Conservation (phyloP, 2,329 filamentous ascomycete species). For the Aspergillus jensenii region DNA sequence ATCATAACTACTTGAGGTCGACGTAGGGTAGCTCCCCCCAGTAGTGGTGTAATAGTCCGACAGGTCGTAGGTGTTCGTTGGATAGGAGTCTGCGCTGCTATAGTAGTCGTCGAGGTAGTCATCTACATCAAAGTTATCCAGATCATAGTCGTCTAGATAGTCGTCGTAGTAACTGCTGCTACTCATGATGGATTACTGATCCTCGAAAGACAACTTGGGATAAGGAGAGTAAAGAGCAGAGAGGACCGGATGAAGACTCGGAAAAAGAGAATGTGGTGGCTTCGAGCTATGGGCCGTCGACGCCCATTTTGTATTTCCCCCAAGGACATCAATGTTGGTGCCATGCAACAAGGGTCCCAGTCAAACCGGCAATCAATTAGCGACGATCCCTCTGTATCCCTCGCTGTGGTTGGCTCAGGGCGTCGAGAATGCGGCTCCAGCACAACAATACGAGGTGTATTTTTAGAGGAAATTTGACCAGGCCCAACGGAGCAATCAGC, state of each 20-base stretch:
- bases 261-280: not conserved
- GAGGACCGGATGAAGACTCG: not conserved
- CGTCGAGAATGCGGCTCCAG: constrained; percentile 1
- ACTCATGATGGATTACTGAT: not conserved
- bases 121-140: not conserved
- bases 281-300: not conserved
- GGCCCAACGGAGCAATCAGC: not conserved
- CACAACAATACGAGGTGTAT: constrained; percentile 8
- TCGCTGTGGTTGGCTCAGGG: constrained; percentile 1
- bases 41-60: not conserved
- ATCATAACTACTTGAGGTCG: not conserved
- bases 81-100: too few species aligned
- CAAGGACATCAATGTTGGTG: not conserved
- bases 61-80: not conserved
- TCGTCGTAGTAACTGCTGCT: not conserved
- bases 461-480: not conserved
- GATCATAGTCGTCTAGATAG: not conserved
- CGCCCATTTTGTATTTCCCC: not conserved
- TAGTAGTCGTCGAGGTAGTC: too few species aligned
- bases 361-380: not conserved
- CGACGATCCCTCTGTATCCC: not conserved
- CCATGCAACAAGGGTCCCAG: not conserved
- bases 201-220: not conserved
- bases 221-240: not conserved
- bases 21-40: not conserved